These are phyloP conservation scores for Ilex aquifolium DNA, from an alignment of 257 asterid genomes.

Conservation along the genomic window DNA sequence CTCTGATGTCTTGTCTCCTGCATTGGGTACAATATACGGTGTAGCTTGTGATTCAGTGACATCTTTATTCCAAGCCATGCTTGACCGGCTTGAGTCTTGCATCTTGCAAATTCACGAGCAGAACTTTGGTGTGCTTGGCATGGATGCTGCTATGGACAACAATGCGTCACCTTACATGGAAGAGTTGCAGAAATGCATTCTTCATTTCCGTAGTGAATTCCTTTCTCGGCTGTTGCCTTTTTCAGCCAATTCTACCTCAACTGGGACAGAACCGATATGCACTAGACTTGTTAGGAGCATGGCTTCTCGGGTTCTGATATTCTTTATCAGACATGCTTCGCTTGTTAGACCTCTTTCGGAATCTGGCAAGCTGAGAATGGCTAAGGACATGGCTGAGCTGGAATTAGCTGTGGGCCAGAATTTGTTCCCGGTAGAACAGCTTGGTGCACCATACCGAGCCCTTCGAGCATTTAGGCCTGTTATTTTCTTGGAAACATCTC, in stretches of 20 bases:
- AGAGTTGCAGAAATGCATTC: slow-evolving; percentile 71
- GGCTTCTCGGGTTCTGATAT: slow-evolving; percentile 81
- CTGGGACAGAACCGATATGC: slow-evolving; percentile 68
- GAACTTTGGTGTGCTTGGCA: slow-evolving; percentile 59
- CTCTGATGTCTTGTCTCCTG: slow-evolving; percentile 67
- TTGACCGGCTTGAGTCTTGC: slow-evolving; percentile 80
- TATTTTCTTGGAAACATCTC: slow-evolving; percentile 84
- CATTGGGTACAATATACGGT: slow-evolving; percentile 74
- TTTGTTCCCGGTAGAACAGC: slow-evolving; percentile 90
- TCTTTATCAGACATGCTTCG: slow-evolving; percentile 85
- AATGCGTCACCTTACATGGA: slow-evolving; percentile 95
- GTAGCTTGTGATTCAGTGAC: slow-evolving; percentile 94
- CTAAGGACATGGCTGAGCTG: slow-evolving; percentile 93
- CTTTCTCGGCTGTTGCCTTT: slow-evolving; percentile 75
- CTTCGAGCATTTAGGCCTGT: slow-evolving; percentile 94
- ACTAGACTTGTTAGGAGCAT: slow-evolving; percentile 77
- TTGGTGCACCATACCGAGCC: slow-evolving; percentile 89
- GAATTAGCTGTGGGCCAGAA: slow-evolving; percentile 86
- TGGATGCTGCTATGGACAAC: slow-evolving; percentile 79
- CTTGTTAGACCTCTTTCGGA: slow-evolving; percentile 91
- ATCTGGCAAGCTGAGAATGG: slow-evolving; percentile 95
- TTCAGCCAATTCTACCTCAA: slow-evolving; percentile 37
- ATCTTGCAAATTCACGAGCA: slow-evolving; percentile 85
- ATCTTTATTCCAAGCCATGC: slow-evolving; percentile 88
- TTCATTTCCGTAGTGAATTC: slow-evolving; percentile 78